Evolutionary conservation across 345 rosid species (phyloP), one percentile per base, ranked within the genome.

Genomic region (Stellera chamaejasme): DNA sequence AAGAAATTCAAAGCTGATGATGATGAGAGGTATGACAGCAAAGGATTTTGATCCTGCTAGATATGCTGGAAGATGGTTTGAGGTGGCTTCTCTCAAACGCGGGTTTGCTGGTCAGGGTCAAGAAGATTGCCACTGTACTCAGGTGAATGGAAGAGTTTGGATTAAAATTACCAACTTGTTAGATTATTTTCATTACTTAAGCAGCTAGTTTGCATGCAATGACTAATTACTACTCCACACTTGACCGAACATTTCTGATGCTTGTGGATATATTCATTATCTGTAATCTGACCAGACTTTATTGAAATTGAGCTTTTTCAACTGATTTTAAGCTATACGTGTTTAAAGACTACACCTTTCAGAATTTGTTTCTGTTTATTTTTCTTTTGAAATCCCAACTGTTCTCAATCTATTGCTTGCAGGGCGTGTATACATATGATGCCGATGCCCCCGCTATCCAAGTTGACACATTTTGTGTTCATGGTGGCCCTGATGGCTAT

Each of bases 21-120:
- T 79, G 93, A 92, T 80, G 93, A 82, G 86, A 81, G 94, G 89
- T 65, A 92, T 88, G 98, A 82, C 95, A 48, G 76, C 89, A 10
- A 78, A 81, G 64, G 65, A 88, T 68, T 92, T 92, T 72, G 96
- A 92, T 47, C 98, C 98, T 0, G 56, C 73, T 55, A 79, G 84
- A 57, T 92, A 92, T 74, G 72, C 96, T 14, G 98, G 98, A 52
- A 82, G 96, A 75, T 92, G 98, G 98, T 92, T 86, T 56, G 96
- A 92, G 76, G 98, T 92, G 54, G 98, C 95, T 69, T 88, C 98
- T 48, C 91, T 88, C 32, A 92, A 92, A 68, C 80, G 93, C 15
- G 96, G 98, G 25, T 92, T 92, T 62, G 95, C 98, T 0, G 96
- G 98, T 56, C 93, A 81, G 70, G 98, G 98, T 56, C 98, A 92